These are phyloP conservation scores for Rhodotorula sp. DNA, from an alignment of 1,284 basidiomycete species.

Conservation along the genomic window DNA sequence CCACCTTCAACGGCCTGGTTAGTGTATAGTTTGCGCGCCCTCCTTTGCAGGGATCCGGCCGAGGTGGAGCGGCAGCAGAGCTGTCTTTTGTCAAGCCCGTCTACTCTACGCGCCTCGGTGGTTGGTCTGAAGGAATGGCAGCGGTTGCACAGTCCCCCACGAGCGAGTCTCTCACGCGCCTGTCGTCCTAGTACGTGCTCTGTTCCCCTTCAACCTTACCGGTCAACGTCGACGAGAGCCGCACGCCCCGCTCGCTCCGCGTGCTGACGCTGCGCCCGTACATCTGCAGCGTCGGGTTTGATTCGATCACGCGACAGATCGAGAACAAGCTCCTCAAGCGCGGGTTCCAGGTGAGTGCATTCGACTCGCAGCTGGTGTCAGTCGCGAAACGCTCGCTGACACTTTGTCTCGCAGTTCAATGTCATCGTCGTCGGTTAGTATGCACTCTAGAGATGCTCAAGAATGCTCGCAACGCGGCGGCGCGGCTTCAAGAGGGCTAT, in stretches of 20 bases:
- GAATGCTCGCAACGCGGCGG: too few species aligned
- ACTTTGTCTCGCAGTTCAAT: constrained; percentile 92
- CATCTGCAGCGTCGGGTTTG: constrained; percentile 37
- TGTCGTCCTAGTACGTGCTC: constrained; percentile 21
- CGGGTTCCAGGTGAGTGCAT: constrained; percentile 52
- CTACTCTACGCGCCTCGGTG: not conserved
- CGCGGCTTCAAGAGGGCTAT: too few species aligned
- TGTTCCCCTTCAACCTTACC: not conserved
- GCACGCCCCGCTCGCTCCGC: not conserved
- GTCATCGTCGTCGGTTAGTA: constrained; percentile 81
- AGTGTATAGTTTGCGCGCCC: too few species aligned
- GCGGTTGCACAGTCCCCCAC: constrained; percentile 4
- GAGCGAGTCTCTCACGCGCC: constrained; percentile 8
- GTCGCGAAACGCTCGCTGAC: not conserved
- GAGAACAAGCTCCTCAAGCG: constrained; percentile 99
- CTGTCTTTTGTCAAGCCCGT: not conserved
- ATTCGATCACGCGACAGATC: constrained; percentile 80
- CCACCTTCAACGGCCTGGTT: too few species aligned
- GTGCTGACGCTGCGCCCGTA: not conserved
- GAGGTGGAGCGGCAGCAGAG: too few species aligned
- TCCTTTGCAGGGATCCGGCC: too few species aligned
- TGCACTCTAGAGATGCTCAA: too few species aligned
- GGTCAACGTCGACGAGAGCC: not conserved
- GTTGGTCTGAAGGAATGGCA: not conserved
- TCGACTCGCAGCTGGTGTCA: not conserved